Base-by-base conservation (phyloP, 805 yeast species). In the Wickerhamomyces bisporus region DNA sequence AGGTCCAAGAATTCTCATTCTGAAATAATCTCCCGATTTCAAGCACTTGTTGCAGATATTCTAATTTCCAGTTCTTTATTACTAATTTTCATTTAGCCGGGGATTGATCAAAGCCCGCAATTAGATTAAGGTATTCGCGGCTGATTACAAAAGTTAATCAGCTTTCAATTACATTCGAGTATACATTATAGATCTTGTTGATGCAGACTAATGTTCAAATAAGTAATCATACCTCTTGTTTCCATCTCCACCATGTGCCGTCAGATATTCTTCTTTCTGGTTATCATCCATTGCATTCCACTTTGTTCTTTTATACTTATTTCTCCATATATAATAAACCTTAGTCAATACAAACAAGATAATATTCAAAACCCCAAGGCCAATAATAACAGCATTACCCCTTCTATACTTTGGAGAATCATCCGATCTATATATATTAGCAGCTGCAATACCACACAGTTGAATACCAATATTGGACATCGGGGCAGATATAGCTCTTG, bases 401-500 rank as follows among this genome's bases (percentile, higher is more conserved):
- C 69, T 57, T 28, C 66, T 66, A 52, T 83, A 83, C 21, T 64
- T 49, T 1, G 88, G 88, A 23, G 60, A 60, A 53, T 82, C 89
- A 29, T 67, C 70, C 2, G 55, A 50, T 38, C 79, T 58, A 57
- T 81, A 82, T 5, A 82, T 65, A 49, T 81, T 74, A 10, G 75
- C 62, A 1, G 77, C 62, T 13, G 70, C 60, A 28, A 81, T 75
- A 18, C 65, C 57, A 2, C 77, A 83, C 1, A 73, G 61, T 55
- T 81, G 88, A 4, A 71, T 75, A 53, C 68, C 71, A 69, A 81
- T 79, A 50, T 81, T 82, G 56, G 73, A 77, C 31, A 81, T 38
- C 0, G 87, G 78, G 0, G 86, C 73, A 9, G 81, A 68, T 3
- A 81, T 75, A 0, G 86, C 71, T 47, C 89, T 62, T 6, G 74